These are phyloP conservation scores for Escovopsis sp. DNA, from an alignment of 2,329 filamentous ascomycete genomes.

Conservation along the genomic window DNA sequence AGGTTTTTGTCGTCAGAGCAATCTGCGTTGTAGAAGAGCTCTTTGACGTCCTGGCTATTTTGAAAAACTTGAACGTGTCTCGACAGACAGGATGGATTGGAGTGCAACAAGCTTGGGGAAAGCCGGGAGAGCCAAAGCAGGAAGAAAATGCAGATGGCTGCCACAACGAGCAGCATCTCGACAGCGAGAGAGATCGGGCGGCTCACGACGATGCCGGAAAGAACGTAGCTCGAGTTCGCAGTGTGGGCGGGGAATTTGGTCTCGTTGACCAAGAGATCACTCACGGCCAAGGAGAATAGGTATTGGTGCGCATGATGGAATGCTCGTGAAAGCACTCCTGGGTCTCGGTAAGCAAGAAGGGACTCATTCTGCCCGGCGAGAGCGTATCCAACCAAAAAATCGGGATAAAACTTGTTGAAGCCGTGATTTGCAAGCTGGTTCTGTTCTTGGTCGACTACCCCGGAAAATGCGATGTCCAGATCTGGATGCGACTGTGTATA, in stretches of 20 bases:
- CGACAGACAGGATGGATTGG: slow-evolving; percentile 14
- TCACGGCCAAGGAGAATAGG: slow-evolving; percentile 16
- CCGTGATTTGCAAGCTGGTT: slow-evolving; percentile 6
- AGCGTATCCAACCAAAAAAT: slow-evolving; percentile 20
- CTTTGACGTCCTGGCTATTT: slow-evolving; percentile 5
- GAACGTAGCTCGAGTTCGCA: slow-evolving; percentile 3
- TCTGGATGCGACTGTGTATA: slow-evolving; percentile 1
- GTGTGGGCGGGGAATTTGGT: slow-evolving; percentile 4
- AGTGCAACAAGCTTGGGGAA: slow-evolving; percentile 5
- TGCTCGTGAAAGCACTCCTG: slow-evolving; percentile 1
- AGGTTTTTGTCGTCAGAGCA: slow-evolving; percentile 6
- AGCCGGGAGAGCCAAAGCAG: slow-evolving; percentile 8
- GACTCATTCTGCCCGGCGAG: slow-evolving; percentile 9
- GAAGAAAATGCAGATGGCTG: slow-evolving; percentile 6
- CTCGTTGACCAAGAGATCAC: slow-evolving; percentile 6
- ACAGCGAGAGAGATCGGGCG: slow-evolving; percentile 15
- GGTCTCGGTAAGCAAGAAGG: slow-evolving; percentile 2
- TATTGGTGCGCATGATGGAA: slow-evolving; percentile 15
- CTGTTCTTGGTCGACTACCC: slow-evolving; percentile 15
- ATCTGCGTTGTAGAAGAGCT: slow-evolving; percentile 5
- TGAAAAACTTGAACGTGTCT: slow-evolving; percentile 9
- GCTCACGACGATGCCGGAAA: slow-evolving; percentile 19
- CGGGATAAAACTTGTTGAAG: slow-evolving; percentile 9
- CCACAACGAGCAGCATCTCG: slow-evolving; percentile 13
- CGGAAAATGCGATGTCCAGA: slow-evolving; percentile 12